Base-by-base conservation (phyloP, 371 early-diverging fungal genomes). In the Actinomortierella wolfii region DNA sequence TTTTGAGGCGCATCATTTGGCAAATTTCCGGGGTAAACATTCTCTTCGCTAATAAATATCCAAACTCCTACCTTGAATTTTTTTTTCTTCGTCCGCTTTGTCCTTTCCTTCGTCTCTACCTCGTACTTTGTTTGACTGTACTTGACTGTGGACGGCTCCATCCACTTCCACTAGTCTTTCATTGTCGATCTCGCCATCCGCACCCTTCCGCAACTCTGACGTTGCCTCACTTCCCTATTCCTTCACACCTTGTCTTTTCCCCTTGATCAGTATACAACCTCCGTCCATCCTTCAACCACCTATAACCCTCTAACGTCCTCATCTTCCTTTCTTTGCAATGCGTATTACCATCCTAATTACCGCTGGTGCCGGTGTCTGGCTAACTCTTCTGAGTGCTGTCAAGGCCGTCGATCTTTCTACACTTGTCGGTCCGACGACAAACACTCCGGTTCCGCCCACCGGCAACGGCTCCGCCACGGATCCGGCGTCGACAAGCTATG, bases 391-490 rank as follows among this genome's bases (percentile, higher is more conserved):
- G 20, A 17, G 13, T 23, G 48, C 41, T 15, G 9, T 24, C 3
- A 29, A n/a, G 9, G 28, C 51, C 34, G 44, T 51, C 9, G 62
- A 62, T 24, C 55, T 62, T 34, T 18, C 34, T 13, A 24, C 8
- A n/a, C 51, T 62, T 40, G 56, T 34, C 3, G 62, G 62, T 11
- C 62, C 62, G 8, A 17, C 25, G 6, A 25, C 56, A 8, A 45
- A 23, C 51, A 56, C 62, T 0, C 43, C 56, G 20, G 56, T 62
- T 25, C 62, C 62, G 14, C 34, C 56, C 21, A 21, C 44, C 6
- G 56, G 51, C 49, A 46, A 62, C 46, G 62, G 62, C 2, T 1
- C 62, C 51, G 62, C 24, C 0, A 62, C 62, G 0, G 54, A 64
- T 17, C 64, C 64, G 2, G 54, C 50, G 24, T 39, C 20, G n/a